Base-by-base conservation (phyloP, 2,329 filamentous ascomycete genomes). In the Diaporthe capsici region DNA sequence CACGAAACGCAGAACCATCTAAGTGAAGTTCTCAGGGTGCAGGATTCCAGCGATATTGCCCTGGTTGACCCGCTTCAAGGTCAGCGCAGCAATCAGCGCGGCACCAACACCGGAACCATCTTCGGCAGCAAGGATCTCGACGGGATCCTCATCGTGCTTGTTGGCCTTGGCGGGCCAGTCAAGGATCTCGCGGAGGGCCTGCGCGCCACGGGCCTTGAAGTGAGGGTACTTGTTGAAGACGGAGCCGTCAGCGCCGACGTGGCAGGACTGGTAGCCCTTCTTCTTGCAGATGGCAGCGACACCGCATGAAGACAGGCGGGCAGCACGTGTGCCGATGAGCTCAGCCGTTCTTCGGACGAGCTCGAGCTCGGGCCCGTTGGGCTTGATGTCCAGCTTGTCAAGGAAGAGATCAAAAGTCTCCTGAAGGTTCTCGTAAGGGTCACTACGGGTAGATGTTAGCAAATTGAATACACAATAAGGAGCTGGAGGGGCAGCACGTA, bases 211-310 rank as follows among this genome's bases (percentile, higher is more conserved):
- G 75, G 92, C 91, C 89, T 98, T 98, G 91, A 99, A 99, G 86
- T 98, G 94, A 17, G 97, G 97, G 87, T 99, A 99, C 85, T 98
- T 98, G 90, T 98, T 98, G 88, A 99, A 99, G 73, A 99, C 96
- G 25, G 95, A 98, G 51, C 97, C 97, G 83, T 99, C 97, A 71
- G 97, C 97, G 81, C 97, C 97, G 57, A 99, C 97, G 84, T 98
- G 97, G 87, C 95, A 98, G 51, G 91, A 90, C 82, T 94, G 87
- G 85, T 96, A 96, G 79, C 91, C 90, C 91, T 98, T 98, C 92
- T 98, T 98, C 87, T 93, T 97, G 90, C 94, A 95, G 82, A 99
- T 98, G 75, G 96, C 97, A 17, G 96, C 95, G 73, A 99, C 95
- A 86, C 97, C 97, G 82, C 97, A 98, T 37, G 96, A 93, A 22